phyloP scores from a whole-genome alignment of 345 rosid species.

The Microthlaspi erraticum region DNA sequence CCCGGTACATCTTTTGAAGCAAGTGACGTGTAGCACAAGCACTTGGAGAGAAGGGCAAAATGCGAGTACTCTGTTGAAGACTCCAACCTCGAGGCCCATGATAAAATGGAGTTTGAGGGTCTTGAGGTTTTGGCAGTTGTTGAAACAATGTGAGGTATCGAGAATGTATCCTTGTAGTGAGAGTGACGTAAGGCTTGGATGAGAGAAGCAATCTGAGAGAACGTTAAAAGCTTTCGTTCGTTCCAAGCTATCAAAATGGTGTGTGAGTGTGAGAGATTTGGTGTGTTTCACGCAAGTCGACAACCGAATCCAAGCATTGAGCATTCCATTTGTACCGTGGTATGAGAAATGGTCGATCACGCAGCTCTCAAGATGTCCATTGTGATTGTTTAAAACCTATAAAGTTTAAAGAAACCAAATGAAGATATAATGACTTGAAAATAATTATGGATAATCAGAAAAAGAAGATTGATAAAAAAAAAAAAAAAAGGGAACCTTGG shows the following conservation, averaged over 20 bases:
- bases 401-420: not conserved
- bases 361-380: conserved; percentile 12
- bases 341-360: not conserved
- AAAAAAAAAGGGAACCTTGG: not conserved
- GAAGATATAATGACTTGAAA: not conserved
- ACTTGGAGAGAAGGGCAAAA: not conserved
- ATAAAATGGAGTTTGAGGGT: not conserved
- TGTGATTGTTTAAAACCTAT: conserved; percentile 5
- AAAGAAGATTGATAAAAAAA: not conserved
- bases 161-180: not conserved
- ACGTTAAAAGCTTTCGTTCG: not conserved
- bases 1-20: not conserved
- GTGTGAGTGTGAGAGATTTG: not conserved
- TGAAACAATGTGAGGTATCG: not conserved
- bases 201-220: not conserved
- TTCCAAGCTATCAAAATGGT: not conserved
- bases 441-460: not conserved
- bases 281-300: not conserved
- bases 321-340: not conserved
- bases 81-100: not conserved
- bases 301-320: not conserved
- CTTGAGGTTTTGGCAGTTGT: not conserved
- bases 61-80: conserved; percentile 10
- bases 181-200: not conserved
- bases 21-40: not conserved